Percentiles rank a stretch among this genome's conserved stretches.
phyloP scores from a whole-genome alignment of 306 rosid species.

The Macrotyloma uniflorum region DNA sequence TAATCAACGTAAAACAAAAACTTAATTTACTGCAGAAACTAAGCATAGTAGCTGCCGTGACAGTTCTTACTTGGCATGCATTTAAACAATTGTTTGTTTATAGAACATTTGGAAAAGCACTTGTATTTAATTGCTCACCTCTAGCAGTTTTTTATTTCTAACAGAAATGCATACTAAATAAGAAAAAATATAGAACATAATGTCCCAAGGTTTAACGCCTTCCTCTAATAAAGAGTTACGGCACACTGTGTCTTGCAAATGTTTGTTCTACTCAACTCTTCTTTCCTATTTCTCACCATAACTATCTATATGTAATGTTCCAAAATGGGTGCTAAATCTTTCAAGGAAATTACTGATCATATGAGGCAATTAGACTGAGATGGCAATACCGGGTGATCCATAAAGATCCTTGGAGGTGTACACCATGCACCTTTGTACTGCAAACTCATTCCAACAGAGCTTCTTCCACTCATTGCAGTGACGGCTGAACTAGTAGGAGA shows the following conservation, averaged over 20 bases:
- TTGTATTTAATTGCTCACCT: slow-evolving; percentile 2
- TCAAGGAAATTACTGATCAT: neutral
- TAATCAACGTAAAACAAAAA: slow-evolving; percentile 29
- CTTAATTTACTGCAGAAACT: slow-evolving; percentile 11
- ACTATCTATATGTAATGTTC: slow-evolving; percentile 13
- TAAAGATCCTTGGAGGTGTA: slow-evolving; percentile 85
- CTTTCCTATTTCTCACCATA: slow-evolving; percentile 1
- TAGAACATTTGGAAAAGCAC: no score
- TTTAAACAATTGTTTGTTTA: slow-evolving; percentile 16
- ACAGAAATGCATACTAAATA: slow-evolving; percentile 8
- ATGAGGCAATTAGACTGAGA: slow-evolving; percentile 27
- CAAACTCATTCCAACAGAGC: slow-evolving; percentile 81
- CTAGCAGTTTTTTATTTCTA: neutral
- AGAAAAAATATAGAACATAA: slow-evolving; percentile 14
- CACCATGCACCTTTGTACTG: slow-evolving; percentile 86
- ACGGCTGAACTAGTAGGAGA: slow-evolving; percentile 83
- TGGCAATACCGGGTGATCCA: slow-evolving; percentile 77
- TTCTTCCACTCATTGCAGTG: slow-evolving; percentile 83
- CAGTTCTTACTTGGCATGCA: slow-evolving; percentile 7
- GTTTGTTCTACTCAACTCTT: slow-evolving; percentile 25
- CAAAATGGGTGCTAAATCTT: slow-evolving; percentile 20
- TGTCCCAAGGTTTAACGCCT: neutral
- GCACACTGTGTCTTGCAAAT: slow-evolving; percentile 11
- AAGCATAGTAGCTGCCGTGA: neutral
- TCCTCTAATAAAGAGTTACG: neutral